Base-by-base conservation (phyloP, 1,139 yeast genomes). In the Arxiozyma telluris region DNA sequence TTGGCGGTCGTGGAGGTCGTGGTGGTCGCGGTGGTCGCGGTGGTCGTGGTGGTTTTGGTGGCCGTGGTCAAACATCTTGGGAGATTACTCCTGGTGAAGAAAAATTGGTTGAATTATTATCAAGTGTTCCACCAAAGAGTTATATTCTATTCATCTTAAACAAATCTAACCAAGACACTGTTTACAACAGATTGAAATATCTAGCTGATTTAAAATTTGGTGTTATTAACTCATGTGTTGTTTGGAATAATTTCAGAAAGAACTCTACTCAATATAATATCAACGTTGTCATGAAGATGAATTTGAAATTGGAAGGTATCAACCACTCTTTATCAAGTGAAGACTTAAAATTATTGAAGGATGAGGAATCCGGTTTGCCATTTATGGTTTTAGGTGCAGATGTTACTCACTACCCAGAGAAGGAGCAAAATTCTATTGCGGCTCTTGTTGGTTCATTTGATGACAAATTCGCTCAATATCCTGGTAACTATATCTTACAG, bases 361-460 rank as follows among this genome's bases (percentile, higher is more conserved):
- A 61, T 44, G 45, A 56, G n/a, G 54, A 51, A 18, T 52, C 60
- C 22, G 57, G 57, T 3, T 50, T 61, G 43, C 63, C 64, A 44
- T 57, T 50, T 46, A 53, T 61, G 54, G 50, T 61, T 20, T 45
- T 61, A 30, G 63, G 62, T 50, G 61, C 63, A 3, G 64, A 61
- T 58, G 63, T 61, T 25, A 61, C 63, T 1, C 63, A 61, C 56
- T 61, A 61, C 42, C 64, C 63, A 50, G 61, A 59, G 46, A 51
- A 56, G 52, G 58, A 59, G 48, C 61, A 61, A 47, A 58, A 55
- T 11, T 61, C 64, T 25, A 59, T 59, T 51, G 56, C 62, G 9
- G 54, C 60, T n/a, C 48, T 60, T 41, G 63, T 61, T 39, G 62
- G 59, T 42, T 61, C 63, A 11, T 53, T 51, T 41, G 62, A 59